Percentiles rank a stretch among this genome's conserved stretches.
Evolutionary conservation across 257 asterid genomes (phyloP).

Genomic region (Fraxinus pennsylvanica): DNA sequence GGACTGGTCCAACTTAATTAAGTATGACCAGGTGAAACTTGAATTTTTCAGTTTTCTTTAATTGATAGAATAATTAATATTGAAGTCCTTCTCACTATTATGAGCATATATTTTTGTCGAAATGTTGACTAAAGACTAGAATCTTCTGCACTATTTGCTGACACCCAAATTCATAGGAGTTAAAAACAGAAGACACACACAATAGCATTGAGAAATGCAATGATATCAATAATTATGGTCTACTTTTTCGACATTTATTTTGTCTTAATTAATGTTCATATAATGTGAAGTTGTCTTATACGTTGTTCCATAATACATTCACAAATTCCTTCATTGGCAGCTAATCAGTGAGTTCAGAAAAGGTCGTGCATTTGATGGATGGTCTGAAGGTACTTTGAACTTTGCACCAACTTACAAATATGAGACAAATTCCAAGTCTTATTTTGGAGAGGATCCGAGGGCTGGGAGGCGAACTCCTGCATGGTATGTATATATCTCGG

Average conservation of each 20-base stretch:
- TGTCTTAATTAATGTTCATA: slow-evolving; percentile 9
- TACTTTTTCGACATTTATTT: slow-evolving; percentile 2
- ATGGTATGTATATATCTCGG: slow-evolving; percentile 56
- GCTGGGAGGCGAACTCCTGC: slow-evolving; percentile 86
- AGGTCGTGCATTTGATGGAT: slow-evolving; percentile 88
- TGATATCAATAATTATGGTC: neutral
- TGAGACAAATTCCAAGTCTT: slow-evolving; percentile 65
- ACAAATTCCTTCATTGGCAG: slow-evolving; percentile 45
- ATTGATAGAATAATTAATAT: neutral
- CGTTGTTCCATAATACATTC: neutral
- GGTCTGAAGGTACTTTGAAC: slow-evolving; percentile 83
- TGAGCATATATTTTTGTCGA: neutral
- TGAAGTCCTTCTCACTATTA: neutral
- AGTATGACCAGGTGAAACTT: slow-evolving; percentile 70
- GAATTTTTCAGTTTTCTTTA: neutral
- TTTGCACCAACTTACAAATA: slow-evolving; percentile 96
- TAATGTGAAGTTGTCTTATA: neutral
- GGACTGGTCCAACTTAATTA: slow-evolving; percentile 71
- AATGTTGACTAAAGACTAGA: neutral
- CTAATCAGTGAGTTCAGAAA: slow-evolving; percentile 74
- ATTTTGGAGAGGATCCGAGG: slow-evolving; percentile 69
- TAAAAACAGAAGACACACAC: neutral
- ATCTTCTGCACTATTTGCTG: neutral
- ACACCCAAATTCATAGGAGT: neutral
- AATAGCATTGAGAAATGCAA: neutral